Base-by-base conservation (phyloP, 176 grass and related monocot genomes). In the Saccharum officinarum region DNA sequence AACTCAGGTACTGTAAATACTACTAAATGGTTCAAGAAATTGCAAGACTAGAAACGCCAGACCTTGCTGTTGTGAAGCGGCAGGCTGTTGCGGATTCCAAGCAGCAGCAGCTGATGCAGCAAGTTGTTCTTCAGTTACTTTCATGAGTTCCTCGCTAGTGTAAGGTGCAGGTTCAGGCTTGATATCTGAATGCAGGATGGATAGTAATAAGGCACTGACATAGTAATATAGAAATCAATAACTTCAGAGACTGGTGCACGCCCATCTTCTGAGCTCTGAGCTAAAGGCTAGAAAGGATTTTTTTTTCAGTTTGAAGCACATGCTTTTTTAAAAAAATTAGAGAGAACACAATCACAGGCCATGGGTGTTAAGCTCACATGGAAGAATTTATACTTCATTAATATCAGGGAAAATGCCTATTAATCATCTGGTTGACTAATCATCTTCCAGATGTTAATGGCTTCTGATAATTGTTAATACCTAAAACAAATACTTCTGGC, bases 101-200 rank as follows among this genome's bases (percentile, higher is more conserved):
- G 87, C 85, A 87, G 83, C 60, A 60, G 84, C 26, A 14, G 90
- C 64, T 34, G 90, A 91, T 66, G 92, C 93, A 80, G 92, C 74
- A 33, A 94, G 75, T 80, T 96, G 92, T 67, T 94, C 90, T 86
- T 94, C 90, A 17, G 97, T 94, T 73, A 99, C 84, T 90, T 96
- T 94, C 82, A 93, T 73, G n/a, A 93, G 89, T 67, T 95, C 95
- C 82, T 98, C 92, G 25, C 92, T 98, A 33, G 91, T 86, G 68
- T 92, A 92, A 79, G 92, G 67, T 16, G 12, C 13, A 20, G 31
- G 67, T 74, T 93, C 75, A 75, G 90, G 86, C 68, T 98, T 95
- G 46, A 79, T 89, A 87, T 93, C 95, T 93, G 68, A 81, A 87
- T 42, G 54, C 82, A 81, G 40, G 71, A 74, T 73, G 16, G 25